A percentile compares a stretch with the other conserved stretches of the same genome.
These are phyloP conservation scores for Microthlaspi erraticum DNA, from an alignment of 345 rosid species.

Conservation along the genomic window DNA sequence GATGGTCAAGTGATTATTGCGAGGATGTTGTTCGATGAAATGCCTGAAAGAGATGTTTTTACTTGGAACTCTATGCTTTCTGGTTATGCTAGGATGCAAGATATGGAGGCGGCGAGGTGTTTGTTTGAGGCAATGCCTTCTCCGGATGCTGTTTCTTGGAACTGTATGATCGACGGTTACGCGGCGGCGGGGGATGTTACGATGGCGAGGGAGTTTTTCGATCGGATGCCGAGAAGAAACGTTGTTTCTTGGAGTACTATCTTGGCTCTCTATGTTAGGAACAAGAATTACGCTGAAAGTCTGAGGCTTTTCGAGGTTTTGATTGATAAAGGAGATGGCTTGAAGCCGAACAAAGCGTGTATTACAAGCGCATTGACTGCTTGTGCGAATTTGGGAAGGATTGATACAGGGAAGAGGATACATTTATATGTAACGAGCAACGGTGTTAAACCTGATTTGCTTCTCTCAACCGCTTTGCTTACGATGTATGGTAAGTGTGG, in stretches of 20 bases:
- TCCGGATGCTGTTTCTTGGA: conserved; percentile 66
- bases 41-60: conserved; percentile 56
- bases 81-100: conserved; percentile 51
- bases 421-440: conserved; percentile 55
- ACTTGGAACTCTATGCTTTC: conserved; percentile 71
- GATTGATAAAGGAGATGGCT: conserved; percentile 54
- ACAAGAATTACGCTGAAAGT: conserved; percentile 55
- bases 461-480: conserved; percentile 66
- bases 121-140: conserved; percentile 55
- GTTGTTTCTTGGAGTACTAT: conserved; percentile 66
- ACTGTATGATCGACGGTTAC: conserved; percentile 64
- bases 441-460: conserved; percentile 47
- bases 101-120: conserved; percentile 51
- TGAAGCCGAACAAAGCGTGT: conserved; percentile 59
- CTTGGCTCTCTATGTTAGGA: conserved; percentile 59
- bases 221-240: conserved; percentile 56
- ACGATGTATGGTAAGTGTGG: conserved; percentile 59
- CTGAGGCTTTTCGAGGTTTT: conserved; percentile 59
- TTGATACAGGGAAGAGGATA: conserved; percentile 56
- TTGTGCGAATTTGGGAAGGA: conserved; percentile 53
- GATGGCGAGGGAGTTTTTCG: conserved; percentile 50
- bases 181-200: conserved; percentile 47
- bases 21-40: conserved; percentile 57
- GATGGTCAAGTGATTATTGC: conserved; percentile 50
- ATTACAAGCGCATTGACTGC: conserved; percentile 65